phyloP scores from a whole-genome alignment of 345 rosid species.

The Cardamine resedifolia region DNA sequence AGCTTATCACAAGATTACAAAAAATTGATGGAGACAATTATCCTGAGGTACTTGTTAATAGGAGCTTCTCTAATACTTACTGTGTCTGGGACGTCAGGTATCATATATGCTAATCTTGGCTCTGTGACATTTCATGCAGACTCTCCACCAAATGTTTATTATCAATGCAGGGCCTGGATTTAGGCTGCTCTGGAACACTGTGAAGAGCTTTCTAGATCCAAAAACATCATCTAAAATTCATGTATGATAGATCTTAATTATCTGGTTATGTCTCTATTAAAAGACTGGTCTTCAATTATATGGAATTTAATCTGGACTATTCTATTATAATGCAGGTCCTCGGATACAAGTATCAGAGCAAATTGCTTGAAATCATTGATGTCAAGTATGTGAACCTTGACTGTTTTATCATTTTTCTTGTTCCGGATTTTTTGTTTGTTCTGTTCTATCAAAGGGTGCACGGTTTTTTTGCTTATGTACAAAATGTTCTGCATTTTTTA shows the following conservation, averaged over 20 bases:
- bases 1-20: constrained; percentile 86
- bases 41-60: constrained; percentile 67
- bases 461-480: background rate
- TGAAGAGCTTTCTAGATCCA: constrained; percentile 87
- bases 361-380: constrained; percentile 94
- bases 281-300: background rate
- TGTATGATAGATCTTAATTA: constrained; percentile 49
- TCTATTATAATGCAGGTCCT: constrained; percentile 62
- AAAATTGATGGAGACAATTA: constrained; percentile 95
- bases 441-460: too few species aligned
- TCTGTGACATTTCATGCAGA: constrained; percentile 52
- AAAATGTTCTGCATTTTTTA: background rate
- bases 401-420: background rate
- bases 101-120: constrained; percentile 40
- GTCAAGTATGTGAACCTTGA: constrained; percentile 50
- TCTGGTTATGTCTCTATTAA: background rate
- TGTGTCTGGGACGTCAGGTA: constrained; percentile 61
- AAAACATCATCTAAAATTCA: constrained; percentile 95
- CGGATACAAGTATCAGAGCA: constrained; percentile 90
- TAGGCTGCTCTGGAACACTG: constrained; percentile 85
- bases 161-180: constrained; percentile 97
- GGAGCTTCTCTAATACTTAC: constrained; percentile 20
- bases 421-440: background rate
- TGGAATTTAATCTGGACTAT: background rate
- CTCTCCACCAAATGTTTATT: constrained; percentile 96